Evolutionary conservation across 352 stramenopile species (phyloP).

Genomic region (Halophytophthora polymorphica): DNA sequence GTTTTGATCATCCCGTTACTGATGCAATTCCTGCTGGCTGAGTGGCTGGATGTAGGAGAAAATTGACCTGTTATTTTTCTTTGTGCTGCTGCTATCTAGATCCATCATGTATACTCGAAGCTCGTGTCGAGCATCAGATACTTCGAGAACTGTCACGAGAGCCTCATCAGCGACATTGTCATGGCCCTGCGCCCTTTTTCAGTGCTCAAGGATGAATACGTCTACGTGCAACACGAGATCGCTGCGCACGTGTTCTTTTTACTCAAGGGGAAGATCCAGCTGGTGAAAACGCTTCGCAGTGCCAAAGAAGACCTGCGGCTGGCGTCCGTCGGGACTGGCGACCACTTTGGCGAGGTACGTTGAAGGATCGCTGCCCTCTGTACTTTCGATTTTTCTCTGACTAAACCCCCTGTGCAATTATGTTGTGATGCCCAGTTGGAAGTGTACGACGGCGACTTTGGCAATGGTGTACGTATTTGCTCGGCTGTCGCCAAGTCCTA

Average conservation of each 20-base stretch:
- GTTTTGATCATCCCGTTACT: not conserved
- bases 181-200: slow-evolving; percentile 78
- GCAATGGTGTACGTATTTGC: slow-evolving; percentile 82
- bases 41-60: no score
- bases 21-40: no score
- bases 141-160: slow-evolving; percentile 73
- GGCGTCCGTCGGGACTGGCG: slow-evolving; percentile 38
- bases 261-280: slow-evolving; percentile 65
- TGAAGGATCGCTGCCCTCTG: not conserved
- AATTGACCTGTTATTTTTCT: not conserved
- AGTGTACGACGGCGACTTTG: slow-evolving; percentile 74
- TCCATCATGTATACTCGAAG: slow-evolving; percentile 72
- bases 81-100: slow-evolving; percentile 23
- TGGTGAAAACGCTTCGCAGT: slow-evolving; percentile 51
- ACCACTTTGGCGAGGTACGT: slow-evolving; percentile 81
- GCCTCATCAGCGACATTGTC: slow-evolving; percentile 80
- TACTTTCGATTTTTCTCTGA: no score
- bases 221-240: slow-evolving; percentile 82
- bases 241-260: slow-evolving; percentile 83
- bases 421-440: slow-evolving; percentile 40
- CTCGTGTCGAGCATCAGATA: slow-evolving; percentile 70
- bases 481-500: slow-evolving; percentile 77
- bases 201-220: slow-evolving; percentile 71
- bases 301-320: slow-evolving; percentile 49
- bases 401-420: slow-evolving; percentile 1